Evolutionary conservation across 495 filamentous ascomycete species (phyloP).

Genomic region (Cryomyces minteri): DNA sequence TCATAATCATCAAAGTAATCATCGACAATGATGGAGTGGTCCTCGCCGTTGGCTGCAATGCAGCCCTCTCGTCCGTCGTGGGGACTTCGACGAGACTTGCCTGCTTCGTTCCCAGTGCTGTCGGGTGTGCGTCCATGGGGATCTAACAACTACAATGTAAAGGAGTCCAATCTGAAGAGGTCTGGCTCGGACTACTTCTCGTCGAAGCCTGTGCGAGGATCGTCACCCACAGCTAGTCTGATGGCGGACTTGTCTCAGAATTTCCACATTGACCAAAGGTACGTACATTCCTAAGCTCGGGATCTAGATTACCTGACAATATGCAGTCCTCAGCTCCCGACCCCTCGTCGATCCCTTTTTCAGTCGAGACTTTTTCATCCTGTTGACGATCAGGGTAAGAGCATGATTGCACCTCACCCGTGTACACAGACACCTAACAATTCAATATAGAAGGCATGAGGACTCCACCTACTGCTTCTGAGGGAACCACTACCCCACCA

Average conservation of each 20-base stretch:
- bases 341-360: conserved; percentile 85
- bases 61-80: conserved; percentile 48
- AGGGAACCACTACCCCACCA: conserved; percentile 62
- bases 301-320: conserved; percentile 8
- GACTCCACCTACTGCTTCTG: conserved; percentile 4
- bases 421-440: not conserved
- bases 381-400: conserved; percentile 54
- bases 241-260: conserved; percentile 92
- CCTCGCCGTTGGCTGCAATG: conserved; percentile 88
- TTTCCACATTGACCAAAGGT: conserved; percentile 89
- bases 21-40: conserved; percentile 53
- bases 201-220: conserved; percentile 54
- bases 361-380: conserved; percentile 54
- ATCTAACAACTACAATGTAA: conserved; percentile 50
- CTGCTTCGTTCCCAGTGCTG: conserved; percentile 32
- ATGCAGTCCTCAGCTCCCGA: conserved; percentile 71
- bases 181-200: conserved; percentile 56
- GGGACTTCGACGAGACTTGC: conserved; percentile 31
- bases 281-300: conserved; percentile 12
- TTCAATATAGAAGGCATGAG: not conserved
- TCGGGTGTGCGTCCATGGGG: conserved; percentile 33
- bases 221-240: conserved; percentile 76
- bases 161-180: conserved; percentile 52
- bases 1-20: not conserved
- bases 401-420: not conserved